Evolutionary conservation across 768 basidiomycete species (phyloP).

Genomic region (Aureoboletus auriporus): DNA sequence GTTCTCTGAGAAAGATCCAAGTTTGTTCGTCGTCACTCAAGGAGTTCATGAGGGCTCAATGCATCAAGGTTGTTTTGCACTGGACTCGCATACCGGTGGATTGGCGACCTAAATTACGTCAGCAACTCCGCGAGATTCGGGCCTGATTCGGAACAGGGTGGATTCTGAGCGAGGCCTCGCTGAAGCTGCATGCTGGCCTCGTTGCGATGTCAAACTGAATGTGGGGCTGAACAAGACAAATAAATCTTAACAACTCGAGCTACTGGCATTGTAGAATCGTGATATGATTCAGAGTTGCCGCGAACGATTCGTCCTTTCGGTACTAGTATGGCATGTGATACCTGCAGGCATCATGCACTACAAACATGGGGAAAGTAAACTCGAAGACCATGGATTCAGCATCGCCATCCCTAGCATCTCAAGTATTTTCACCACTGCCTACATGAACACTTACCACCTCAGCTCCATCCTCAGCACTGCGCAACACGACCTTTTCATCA

Average conservation of each 20-base stretch:
- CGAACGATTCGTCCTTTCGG: no score
- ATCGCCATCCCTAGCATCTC: neutral
- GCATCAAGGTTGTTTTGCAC: conserved; percentile 4
- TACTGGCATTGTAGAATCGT: no score
- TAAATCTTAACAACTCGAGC: no score
- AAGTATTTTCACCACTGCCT: neutral
- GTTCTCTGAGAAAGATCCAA: conserved; percentile 44
- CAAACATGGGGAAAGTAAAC: no score
- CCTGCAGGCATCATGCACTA: no score
- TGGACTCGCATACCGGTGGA: neutral
- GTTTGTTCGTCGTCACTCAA: conserved; percentile 27
- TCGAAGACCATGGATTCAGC: neutral
- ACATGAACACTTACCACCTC: conserved; percentile 19
- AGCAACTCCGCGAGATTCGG: conserved; percentile 5
- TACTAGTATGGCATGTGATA: no score
- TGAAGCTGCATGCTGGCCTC: neutral
- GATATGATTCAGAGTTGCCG: no score
- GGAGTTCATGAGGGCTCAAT: conserved; percentile 18
- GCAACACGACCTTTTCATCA: conserved; percentile 44
- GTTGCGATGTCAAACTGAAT: neutral
- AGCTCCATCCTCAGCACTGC: conserved; percentile 3
- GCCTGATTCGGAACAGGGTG: conserved; percentile 1
- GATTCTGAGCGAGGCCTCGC: neutral
- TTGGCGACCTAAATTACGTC: conserved; percentile 14
- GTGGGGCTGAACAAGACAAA: no score